Conservation (phyloP, 75 land plant genomes). For the Chamaecyparis obtusa region DNA sequence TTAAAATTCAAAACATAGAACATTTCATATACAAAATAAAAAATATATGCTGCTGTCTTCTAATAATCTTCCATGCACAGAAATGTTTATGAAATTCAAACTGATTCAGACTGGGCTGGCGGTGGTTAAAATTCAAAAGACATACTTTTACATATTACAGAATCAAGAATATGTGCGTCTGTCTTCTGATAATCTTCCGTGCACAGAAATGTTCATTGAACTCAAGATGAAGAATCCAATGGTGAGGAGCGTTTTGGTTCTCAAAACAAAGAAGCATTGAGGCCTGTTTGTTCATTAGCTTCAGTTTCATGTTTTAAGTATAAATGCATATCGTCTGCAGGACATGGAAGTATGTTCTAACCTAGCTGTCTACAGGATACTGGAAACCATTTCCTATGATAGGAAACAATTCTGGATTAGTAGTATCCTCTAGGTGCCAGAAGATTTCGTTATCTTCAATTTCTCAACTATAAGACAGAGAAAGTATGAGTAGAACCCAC, state of each 20-base stretch:
- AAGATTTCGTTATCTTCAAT: not conserved
- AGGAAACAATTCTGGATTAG: not conserved
- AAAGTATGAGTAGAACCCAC: not conserved
- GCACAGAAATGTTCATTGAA: not conserved
- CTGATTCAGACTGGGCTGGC: not conserved
- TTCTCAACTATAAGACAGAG: not conserved
- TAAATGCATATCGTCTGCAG: too few relatives aligned
- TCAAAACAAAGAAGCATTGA: not conserved
- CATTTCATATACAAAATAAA: not conserved
- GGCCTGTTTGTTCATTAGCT: not conserved
- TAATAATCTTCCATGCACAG: not conserved
- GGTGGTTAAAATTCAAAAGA: not conserved
- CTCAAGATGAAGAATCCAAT: not conserved
- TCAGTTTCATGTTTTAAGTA: not conserved
- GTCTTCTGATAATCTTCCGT: not conserved
- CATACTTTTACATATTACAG: not conserved
- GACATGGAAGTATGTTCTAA: too few relatives aligned
- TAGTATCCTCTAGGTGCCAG: not conserved
- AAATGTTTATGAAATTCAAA: too few relatives aligned
- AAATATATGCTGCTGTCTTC: not conserved
- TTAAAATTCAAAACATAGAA: too few relatives aligned
- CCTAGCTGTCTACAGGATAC: not conserved
- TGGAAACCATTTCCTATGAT: not conserved
- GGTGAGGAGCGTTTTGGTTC: too few relatives aligned
- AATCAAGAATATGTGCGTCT: not conserved